Evolutionary conservation across 257 asterid genomes (phyloP).

Genomic region (Rauvolfia tetraphylla): DNA sequence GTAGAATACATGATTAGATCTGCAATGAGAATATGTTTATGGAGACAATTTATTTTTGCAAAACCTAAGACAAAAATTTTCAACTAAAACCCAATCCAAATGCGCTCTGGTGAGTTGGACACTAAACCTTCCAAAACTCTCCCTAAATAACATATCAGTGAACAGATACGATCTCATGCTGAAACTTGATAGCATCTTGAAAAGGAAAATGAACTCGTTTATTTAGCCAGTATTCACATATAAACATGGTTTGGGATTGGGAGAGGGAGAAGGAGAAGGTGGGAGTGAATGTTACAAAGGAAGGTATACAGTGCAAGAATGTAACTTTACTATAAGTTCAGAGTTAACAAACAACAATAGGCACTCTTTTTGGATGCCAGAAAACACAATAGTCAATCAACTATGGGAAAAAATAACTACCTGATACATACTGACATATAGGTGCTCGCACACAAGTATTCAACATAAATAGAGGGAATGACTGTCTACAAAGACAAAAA

Average conservation of each 20-base stretch:
- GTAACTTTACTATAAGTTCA: background rate
- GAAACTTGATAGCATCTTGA: background rate
- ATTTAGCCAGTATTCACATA: background rate
- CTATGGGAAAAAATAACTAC: background rate
- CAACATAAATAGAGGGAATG: background rate
- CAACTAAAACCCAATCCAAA: too few relatives aligned
- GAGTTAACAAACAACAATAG: background rate
- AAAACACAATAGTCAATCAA: background rate
- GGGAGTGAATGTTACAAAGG: background rate
- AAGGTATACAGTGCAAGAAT: background rate
- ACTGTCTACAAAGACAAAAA: background rate
- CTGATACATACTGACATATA: background rate
- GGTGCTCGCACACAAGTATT: background rate
- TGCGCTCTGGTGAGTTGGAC: background rate
- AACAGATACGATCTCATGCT: background rate
- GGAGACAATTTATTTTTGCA: too few relatives aligned
- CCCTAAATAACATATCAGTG: background rate
- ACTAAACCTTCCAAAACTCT: background rate
- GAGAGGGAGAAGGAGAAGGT: background rate
- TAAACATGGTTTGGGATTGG: background rate
- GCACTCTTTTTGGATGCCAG: background rate
- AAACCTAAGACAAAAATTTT: background rate
- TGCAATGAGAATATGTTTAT: background rate
- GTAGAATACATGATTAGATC: background rate
- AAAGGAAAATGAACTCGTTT: background rate